Evolutionary conservation across 768 basidiomycete species (phyloP).

Genomic region (Hypsizygus marmoreus): DNA sequence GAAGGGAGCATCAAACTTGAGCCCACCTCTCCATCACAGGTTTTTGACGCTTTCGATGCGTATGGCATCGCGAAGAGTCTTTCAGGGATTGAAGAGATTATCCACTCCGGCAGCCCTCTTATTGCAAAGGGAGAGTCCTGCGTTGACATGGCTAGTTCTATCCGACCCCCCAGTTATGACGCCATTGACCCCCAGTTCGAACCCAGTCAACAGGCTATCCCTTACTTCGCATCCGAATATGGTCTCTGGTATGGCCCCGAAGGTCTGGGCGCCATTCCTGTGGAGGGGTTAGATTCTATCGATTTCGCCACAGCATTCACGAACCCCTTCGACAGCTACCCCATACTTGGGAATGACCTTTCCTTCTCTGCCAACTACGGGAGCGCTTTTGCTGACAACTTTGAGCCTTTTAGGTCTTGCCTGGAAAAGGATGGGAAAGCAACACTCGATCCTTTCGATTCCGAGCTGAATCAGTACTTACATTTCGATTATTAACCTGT

Average conservation of each 20-base stretch:
- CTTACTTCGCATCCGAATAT: background rate
- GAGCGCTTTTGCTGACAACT: background rate
- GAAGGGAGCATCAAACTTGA: constrained; percentile 1
- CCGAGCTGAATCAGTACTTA: constrained; percentile 17
- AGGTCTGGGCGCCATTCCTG: background rate
- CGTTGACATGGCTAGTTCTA: constrained; percentile 5
- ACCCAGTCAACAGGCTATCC: constrained; percentile 5
- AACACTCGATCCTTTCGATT: background rate
- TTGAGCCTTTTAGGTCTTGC: too few relatives aligned
- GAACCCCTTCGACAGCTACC: background rate
- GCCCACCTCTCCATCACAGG: background rate
- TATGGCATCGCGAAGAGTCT: constrained; percentile 22
- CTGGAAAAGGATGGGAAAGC: background rate
- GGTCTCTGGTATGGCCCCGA: constrained; percentile 8
- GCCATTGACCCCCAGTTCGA: constrained; percentile 17
- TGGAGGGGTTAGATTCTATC: background rate
- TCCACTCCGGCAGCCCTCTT: constrained; percentile 30
- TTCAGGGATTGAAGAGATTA: constrained; percentile 38
- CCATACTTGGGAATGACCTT: too few relatives aligned
- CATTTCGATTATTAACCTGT: constrained; percentile 17
- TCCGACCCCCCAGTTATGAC: constrained; percentile 10
- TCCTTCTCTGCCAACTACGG: too few relatives aligned
- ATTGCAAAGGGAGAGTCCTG: constrained; percentile 6
- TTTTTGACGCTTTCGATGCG: background rate
- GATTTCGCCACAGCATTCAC: constrained; percentile 2